Percentiles rank a stretch among this genome's conserved stretches.
phyloP scores from a whole-genome alignment of 2,329 filamentous ascomycete genomes.

The Blastomyces percursus region DNA sequence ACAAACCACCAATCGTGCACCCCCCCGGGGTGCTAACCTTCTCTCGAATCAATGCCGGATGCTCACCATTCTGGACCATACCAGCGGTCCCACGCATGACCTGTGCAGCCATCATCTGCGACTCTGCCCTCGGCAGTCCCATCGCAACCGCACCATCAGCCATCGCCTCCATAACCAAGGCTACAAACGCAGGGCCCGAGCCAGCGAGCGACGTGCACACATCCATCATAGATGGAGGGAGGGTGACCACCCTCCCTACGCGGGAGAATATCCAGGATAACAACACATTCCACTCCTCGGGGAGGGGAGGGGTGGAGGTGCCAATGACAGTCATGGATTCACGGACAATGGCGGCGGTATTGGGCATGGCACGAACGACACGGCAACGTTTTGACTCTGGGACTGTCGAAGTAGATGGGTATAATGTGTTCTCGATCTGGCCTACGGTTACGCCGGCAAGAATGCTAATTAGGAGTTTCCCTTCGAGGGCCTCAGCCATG shows the following conservation, averaged over 20 bases:
- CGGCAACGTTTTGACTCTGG: conserved; percentile 27
- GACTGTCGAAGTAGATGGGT: conserved; percentile 42
- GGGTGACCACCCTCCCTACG: conserved; percentile 37
- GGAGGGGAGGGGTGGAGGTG: conserved; percentile 40
- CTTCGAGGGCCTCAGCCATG: conserved; percentile 60
- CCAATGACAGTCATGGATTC: conserved; percentile 77
- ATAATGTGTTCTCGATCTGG: conserved; percentile 56
- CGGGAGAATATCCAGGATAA: conserved; percentile 49
- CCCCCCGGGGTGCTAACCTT: conserved; percentile 53
- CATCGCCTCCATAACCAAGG: conserved; percentile 48
- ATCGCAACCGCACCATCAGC: conserved; percentile 53
- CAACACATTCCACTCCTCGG: conserved; percentile 32
- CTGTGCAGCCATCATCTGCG: conserved; percentile 52
- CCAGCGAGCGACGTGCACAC: conserved; percentile 49
- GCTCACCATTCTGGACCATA: conserved; percentile 48
- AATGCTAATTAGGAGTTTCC: conserved; percentile 74
- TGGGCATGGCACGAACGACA: conserved; percentile 72
- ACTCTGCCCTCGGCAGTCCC: conserved; percentile 49
- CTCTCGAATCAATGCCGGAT: conserved; percentile 49
- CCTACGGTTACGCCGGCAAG: conserved; percentile 62
- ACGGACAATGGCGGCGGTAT: conserved; percentile 66
- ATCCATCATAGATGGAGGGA: conserved; percentile 46
- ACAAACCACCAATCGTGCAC: conserved; percentile 51
- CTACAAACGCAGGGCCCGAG: conserved; percentile 51
- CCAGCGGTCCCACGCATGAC: conserved; percentile 50